These are phyloP conservation scores for Peronosclerospora sorghi DNA, from an alignment of 352 stramenopile species.

Conservation along the genomic window DNA sequence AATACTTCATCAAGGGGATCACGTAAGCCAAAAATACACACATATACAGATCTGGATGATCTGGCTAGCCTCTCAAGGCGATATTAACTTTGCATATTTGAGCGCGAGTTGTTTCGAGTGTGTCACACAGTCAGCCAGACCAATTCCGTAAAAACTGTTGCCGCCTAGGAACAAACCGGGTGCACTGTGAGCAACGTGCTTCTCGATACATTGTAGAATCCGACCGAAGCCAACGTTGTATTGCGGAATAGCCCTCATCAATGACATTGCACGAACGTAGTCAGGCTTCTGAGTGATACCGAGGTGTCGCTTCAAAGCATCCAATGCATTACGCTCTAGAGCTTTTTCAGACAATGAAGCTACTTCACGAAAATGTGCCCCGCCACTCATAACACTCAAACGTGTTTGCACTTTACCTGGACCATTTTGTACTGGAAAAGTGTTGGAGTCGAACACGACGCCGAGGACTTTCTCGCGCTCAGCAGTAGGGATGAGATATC, in stretches of 20 bases:
- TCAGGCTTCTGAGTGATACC: constrained; percentile 44
- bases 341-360: constrained; percentile 28
- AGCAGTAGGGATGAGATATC: constrained; percentile 69
- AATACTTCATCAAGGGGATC: neutral
- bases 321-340: constrained; percentile 46
- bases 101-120: constrained; percentile 73
- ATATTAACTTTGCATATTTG: constrained; percentile 41
- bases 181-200: constrained; percentile 25
- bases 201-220: constrained; percentile 50
- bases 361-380: constrained; percentile 64
- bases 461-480: constrained; percentile 68
- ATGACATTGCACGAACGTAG: constrained; percentile 39
- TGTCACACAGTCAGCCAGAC: constrained; percentile 72
- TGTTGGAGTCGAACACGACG: constrained; percentile 83
- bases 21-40: constrained; percentile 1
- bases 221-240: constrained; percentile 74
- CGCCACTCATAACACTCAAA: constrained; percentile 77
- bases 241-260: constrained; percentile 70
- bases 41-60: neutral
- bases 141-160: constrained; percentile 84
- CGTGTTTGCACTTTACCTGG: constrained; percentile 40
- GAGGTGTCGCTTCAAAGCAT: constrained; percentile 65
- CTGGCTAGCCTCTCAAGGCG: constrained; percentile 11
- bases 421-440: constrained; percentile 74
- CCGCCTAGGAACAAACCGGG: constrained; percentile 47